Evolutionary conservation across 2,329 filamentous ascomycete species (phyloP), one percentile per base, ranked within the genome.

Genomic region (Hypoxylon sp.): DNA sequence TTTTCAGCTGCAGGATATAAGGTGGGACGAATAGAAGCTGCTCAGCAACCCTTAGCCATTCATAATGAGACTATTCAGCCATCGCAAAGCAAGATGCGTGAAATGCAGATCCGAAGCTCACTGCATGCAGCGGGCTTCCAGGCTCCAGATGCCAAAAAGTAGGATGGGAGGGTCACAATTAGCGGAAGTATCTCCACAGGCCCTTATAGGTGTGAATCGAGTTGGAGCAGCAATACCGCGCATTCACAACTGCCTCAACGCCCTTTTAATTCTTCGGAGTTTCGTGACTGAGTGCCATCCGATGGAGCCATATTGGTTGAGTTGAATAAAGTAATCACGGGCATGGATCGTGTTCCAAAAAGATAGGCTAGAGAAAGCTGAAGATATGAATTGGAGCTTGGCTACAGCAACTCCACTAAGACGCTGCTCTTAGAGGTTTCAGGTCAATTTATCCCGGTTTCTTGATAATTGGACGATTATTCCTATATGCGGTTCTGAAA

Each of bases 71-170:
- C 21, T 39, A 64, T 58, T 21, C 39, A 56, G 37, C 50, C 31
- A 57, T 59, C 29, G 15, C 8, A 27, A 57, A 31, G 29, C 31
- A 15, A 54, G 39, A 21, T 51, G 31, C 39, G 50, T 62, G 42
- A 58, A 46, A n/a, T 61, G 32, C 32, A 52, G 50, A 44, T 47
- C 51, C 35, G 32, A 51, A 65, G 55, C 50, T 56, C 17, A 50
- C 62, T 59, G 55, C 48, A 60, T 65, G 55, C 62, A 55, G 55
- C 17, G 24, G 21, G 48, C 35, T 37, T 52, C 29, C 32, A 35
- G 24, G 13, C 31, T 21, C 27, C 24, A 24, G 24, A 24, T 4
- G 35, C 5, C 4, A 31, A 31, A 44, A 46, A n/a, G 21, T 21
- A 21, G 46, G 17, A 47, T 21, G 32, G 35, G 19, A 39, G 5